Conservation (phyloP, 352 stramenopile species). For the Globisporangium acanthophoron region DNA sequence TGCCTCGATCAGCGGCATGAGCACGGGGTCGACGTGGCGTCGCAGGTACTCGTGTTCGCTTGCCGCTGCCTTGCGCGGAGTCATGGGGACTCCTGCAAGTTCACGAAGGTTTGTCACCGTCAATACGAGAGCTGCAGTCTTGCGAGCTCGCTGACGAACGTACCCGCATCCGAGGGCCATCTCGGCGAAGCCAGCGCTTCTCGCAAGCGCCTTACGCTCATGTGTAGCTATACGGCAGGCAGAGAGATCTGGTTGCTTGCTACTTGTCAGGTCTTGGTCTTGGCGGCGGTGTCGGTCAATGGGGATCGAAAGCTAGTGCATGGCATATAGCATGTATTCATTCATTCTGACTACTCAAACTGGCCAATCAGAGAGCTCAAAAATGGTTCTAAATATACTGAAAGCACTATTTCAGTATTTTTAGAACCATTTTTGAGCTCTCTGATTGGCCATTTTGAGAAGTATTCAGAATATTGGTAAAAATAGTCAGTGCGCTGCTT, state of each 20-base stretch:
- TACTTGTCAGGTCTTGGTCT: not conserved
- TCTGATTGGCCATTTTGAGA: too few relatives aligned
- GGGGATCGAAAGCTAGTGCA: too few relatives aligned
- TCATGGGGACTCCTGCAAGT: not conserved
- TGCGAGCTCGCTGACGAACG: not conserved
- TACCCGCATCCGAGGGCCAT: conserved; percentile 6
- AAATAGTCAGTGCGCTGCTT: too few relatives aligned
- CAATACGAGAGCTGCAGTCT: not conserved
- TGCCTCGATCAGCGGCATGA: conserved; percentile 80
- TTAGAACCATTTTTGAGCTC: too few relatives aligned
- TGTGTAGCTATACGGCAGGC: not conserved
- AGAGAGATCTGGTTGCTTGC: not conserved
- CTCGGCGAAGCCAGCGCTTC: conserved; percentile 20
- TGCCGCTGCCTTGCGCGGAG: conserved; percentile 22
- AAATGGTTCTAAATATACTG: too few relatives aligned
- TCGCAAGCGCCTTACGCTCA: conserved; percentile 31
- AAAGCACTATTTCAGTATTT: too few relatives aligned
- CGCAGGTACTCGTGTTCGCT: conserved; percentile 81
- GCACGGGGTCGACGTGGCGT: conserved; percentile 65
- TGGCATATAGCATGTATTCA: too few relatives aligned
- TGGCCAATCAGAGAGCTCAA: too few relatives aligned
- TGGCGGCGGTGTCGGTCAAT: not conserved
- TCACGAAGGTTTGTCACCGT: not conserved
- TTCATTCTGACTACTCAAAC: too few relatives aligned
- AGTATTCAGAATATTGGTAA: too few relatives aligned